phyloP scores from a whole-genome alignment of 495 filamentous ascomycete species.

The Aspergillus incahuasiensis region DNA sequence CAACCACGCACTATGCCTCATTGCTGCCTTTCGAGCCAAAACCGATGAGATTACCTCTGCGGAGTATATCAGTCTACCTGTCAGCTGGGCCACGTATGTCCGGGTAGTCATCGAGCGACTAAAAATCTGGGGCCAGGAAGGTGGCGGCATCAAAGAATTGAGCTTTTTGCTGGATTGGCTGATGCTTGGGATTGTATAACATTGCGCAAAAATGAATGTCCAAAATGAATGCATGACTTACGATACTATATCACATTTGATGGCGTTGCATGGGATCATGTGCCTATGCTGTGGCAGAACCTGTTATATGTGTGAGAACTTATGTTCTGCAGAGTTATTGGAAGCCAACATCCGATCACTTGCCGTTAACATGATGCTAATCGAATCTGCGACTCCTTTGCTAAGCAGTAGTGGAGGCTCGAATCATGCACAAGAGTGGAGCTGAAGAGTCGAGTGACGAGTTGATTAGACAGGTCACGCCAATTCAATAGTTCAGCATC shows the following conservation, averaged over 20 bases:
- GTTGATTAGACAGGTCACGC: background rate
- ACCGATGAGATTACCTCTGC: constrained; percentile 17
- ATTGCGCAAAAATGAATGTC: background rate
- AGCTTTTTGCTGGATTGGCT: constrained; percentile 25
- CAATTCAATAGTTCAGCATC: background rate
- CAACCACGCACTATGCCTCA: constrained; percentile 28
- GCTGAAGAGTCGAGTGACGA: background rate
- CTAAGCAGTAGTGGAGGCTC: background rate
- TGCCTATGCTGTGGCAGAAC: background rate
- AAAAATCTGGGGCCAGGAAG: constrained; percentile 27
- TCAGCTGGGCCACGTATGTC: constrained; percentile 23
- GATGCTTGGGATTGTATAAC: constrained; percentile 18
- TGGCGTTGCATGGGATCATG: background rate
- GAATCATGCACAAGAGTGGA: background rate
- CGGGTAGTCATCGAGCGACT: constrained; percentile 25
- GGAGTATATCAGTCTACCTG: constrained; percentile 22
- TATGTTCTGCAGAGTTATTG: background rate
- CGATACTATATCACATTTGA: background rate
- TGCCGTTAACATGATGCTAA: background rate
- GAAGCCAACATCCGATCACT: background rate
- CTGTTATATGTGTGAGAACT: too few relatives aligned
- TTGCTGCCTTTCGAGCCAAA: constrained; percentile 27
- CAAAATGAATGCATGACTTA: background rate
- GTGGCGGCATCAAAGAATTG: constrained; percentile 26
- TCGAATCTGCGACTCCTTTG: background rate